phyloP scores from a whole-genome alignment of 2,329 filamentous ascomycete species.

The Sclerotinia sclerotiorum region DNA sequence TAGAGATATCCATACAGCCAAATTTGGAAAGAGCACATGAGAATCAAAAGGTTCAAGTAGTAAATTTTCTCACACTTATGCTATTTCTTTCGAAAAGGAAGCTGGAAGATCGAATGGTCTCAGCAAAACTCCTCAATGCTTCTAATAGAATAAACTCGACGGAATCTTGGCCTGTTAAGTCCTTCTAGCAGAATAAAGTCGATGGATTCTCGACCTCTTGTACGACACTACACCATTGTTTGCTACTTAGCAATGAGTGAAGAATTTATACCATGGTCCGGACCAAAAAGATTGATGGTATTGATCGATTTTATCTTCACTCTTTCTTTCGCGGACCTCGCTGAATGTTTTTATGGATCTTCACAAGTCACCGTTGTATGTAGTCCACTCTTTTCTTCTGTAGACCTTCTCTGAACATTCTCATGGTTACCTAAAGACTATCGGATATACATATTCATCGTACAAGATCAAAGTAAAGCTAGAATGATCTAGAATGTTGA shows the following conservation, averaged over 20 bases:
- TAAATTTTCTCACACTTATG: not conserved
- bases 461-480: not conserved
- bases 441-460: not conserved
- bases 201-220: not conserved
- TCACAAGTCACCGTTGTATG: not conserved
- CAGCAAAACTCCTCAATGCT: not conserved
- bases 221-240: not conserved
- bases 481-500: constrained; percentile 9
- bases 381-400: not conserved
- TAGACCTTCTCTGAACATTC: not conserved
- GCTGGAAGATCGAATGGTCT: not conserved
- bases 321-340: not conserved
- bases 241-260: constrained; percentile 11
- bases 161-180: not conserved
- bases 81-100: not conserved
- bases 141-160: not conserved
- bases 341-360: not conserved
- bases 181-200: not conserved
- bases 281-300: not conserved
- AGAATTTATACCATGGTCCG: not conserved
- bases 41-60: not conserved
- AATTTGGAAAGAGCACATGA: not conserved
- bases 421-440: not conserved
- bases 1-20: not conserved
- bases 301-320: not conserved